Evolutionary conservation across 768 basidiomycete species (phyloP).

Genomic region (Rhizopogon rudus): DNA sequence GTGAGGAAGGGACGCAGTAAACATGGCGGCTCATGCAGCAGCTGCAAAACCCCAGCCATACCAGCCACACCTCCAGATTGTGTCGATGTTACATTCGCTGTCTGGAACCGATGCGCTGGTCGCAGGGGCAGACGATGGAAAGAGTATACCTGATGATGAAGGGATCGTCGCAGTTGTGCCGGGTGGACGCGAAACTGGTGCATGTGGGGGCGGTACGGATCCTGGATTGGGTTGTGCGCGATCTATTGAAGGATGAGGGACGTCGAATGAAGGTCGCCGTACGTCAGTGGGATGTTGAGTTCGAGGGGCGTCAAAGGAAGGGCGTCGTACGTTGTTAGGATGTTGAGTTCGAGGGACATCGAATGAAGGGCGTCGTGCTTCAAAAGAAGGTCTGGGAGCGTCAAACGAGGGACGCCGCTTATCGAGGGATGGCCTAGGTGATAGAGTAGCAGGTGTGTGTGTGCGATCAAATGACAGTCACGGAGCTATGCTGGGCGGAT

Average conservation of each 20-base stretch:
- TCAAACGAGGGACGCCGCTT: constrained; percentile 5
- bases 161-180: constrained; percentile 8
- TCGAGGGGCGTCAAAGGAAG: constrained; percentile 9
- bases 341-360: constrained; percentile 6
- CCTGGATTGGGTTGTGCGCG: background rate
- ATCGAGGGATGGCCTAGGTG: constrained; percentile 12
- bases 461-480: constrained; percentile 13
- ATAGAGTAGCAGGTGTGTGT: constrained; percentile 10
- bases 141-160: constrained; percentile 10
- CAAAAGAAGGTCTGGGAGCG: background rate
- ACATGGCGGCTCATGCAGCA: constrained; percentile 60
- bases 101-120: constrained; percentile 7
- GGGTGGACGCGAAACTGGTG: constrained; percentile 6
- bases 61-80: constrained; percentile 72
- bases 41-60: constrained; percentile 87
- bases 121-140: constrained; percentile 8
- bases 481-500: constrained; percentile 9
- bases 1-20: constrained; percentile 21
- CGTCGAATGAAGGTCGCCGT: constrained; percentile 10
- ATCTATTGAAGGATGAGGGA: constrained; percentile 4
- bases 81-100: constrained; percentile 44
- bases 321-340: constrained; percentile 2
- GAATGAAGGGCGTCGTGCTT: constrained; percentile 7
- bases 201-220: background rate
- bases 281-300: background rate